Conservation (phyloP, 768 basidiomycete species). For the Rhodosporidiobolus odoratus region DNA sequence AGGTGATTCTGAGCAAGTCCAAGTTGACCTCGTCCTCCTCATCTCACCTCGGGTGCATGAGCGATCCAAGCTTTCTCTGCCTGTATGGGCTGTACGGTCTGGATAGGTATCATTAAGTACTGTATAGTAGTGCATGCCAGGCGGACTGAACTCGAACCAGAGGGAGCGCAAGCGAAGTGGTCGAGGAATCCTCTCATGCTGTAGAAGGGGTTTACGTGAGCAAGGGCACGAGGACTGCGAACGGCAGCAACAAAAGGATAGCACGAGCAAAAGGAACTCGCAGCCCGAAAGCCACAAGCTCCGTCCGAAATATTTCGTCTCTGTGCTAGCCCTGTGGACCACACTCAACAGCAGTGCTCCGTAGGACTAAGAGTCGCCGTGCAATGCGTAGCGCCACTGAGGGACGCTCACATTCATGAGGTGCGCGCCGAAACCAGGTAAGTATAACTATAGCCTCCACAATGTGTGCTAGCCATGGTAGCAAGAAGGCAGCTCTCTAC, state of each 20-base stretch:
- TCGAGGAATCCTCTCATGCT: too few relatives aligned
- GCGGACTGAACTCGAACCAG: too few relatives aligned
- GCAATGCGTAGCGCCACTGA: conserved; percentile 32
- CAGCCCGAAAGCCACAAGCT: conserved; percentile 24
- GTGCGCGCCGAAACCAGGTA: conserved; percentile 25
- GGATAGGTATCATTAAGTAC: too few relatives aligned
- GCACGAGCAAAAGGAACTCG: background rate
- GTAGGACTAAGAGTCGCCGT: conserved; percentile 35
- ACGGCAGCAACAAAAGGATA: background rate
- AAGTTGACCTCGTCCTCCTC: too few relatives aligned
- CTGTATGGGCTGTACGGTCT: too few relatives aligned
- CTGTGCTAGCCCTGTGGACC: conserved; percentile 27
- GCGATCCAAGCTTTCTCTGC: too few relatives aligned
- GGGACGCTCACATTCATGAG: conserved; percentile 24
- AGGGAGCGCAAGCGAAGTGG: background rate
- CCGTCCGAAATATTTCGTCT: conserved; percentile 27
- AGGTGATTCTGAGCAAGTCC: too few relatives aligned
- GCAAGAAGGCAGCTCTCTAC: too few relatives aligned
- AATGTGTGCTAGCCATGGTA: too few relatives aligned
- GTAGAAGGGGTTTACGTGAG: background rate
- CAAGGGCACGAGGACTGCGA: background rate
- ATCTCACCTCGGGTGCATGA: too few relatives aligned
- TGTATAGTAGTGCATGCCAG: too few relatives aligned
- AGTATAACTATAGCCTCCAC: conserved; percentile 31
- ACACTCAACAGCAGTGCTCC: conserved; percentile 26